phyloP scores from a whole-genome alignment of 2,329 filamentous ascomycete species.

The Fusarium robinianum region DNA sequence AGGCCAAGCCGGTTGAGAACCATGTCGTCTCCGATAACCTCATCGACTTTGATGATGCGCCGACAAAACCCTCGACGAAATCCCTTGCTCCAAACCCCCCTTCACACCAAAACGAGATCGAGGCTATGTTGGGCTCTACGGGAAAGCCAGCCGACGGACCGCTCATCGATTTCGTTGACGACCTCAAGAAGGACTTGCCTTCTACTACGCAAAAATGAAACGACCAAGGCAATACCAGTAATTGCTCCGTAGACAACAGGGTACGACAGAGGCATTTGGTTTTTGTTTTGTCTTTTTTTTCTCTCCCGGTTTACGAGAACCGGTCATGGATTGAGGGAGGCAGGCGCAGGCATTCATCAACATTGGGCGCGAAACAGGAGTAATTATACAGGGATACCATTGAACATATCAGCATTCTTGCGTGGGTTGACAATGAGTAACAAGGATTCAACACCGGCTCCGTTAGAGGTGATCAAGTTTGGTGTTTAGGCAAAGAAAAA shows the following conservation, averaged over 20 bases:
- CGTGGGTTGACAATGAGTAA: constrained; percentile 34
- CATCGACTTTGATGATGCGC: constrained; percentile 59
- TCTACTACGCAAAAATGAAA: constrained; percentile 29
- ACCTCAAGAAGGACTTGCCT: constrained; percentile 57
- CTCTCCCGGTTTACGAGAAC: no score
- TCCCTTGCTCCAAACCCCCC: no score
- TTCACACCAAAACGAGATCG: constrained; percentile 46
- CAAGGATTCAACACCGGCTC: constrained; percentile 35
- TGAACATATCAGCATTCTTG: constrained; percentile 31
- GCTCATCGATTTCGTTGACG: constrained; percentile 60
- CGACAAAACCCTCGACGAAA: no score
- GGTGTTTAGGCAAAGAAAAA: constrained; percentile 12
- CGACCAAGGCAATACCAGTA: constrained; percentile 14
- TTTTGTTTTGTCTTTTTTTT: constrained; percentile 30
- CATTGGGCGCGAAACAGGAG: constrained; percentile 34
- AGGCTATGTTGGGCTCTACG: constrained; percentile 51
- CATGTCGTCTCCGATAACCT: constrained; percentile 46
- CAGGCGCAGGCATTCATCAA: constrained; percentile 31
- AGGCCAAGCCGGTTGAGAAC: constrained; percentile 26
- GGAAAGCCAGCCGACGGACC: constrained; percentile 54
- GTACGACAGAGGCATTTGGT: constrained; percentile 16
- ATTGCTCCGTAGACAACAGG: constrained; percentile 23
- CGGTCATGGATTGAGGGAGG: constrained; percentile 24
- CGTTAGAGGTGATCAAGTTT: constrained; percentile 19
- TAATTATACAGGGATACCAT: constrained; percentile 35